Evolutionary conservation across 2,329 filamentous ascomycete genomes (phyloP).

Genomic region (Diatrype stigma): DNA sequence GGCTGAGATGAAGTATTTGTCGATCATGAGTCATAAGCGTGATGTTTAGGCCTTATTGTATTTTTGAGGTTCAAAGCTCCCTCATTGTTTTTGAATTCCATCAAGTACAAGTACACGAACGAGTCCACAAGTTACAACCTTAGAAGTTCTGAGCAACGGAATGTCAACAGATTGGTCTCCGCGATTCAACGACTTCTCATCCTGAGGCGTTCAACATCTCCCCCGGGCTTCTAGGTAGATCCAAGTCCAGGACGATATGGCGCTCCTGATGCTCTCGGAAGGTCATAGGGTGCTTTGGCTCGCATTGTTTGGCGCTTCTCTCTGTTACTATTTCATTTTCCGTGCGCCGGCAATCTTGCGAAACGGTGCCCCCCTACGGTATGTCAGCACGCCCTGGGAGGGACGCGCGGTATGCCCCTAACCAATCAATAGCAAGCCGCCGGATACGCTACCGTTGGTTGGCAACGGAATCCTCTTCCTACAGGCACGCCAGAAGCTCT

Average conservation of each 20-base stretch:
- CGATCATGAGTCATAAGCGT: no score
- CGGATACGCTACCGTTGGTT: slow-evolving; percentile 49
- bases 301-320: slow-evolving; percentile 11
- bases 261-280: slow-evolving; percentile 14
- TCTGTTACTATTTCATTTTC: slow-evolving; percentile 20
- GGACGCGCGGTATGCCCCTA: slow-evolving; percentile 2
- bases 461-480: slow-evolving; percentile 61
- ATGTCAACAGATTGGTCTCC: no score
- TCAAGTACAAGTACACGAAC: no score
- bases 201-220: not conserved
- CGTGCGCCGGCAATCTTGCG: slow-evolving; percentile 19
- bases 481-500: slow-evolving; percentile 54
- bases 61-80: not conserved
- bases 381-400: not conserved
- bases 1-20: not conserved
- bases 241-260: not conserved
- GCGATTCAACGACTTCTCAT: no score
- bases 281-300: slow-evolving; percentile 15
- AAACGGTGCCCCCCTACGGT: slow-evolving; percentile 31
- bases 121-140: no score
- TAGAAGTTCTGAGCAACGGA: no score
- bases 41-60: not conserved
- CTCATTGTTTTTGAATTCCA: not conserved
- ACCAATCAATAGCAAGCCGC: slow-evolving; percentile 37
- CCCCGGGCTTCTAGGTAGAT: not conserved